These are phyloP conservation scores for Naganishia antarctica DNA, from an alignment of 768 basidiomycete species.

Conservation along the genomic window DNA sequence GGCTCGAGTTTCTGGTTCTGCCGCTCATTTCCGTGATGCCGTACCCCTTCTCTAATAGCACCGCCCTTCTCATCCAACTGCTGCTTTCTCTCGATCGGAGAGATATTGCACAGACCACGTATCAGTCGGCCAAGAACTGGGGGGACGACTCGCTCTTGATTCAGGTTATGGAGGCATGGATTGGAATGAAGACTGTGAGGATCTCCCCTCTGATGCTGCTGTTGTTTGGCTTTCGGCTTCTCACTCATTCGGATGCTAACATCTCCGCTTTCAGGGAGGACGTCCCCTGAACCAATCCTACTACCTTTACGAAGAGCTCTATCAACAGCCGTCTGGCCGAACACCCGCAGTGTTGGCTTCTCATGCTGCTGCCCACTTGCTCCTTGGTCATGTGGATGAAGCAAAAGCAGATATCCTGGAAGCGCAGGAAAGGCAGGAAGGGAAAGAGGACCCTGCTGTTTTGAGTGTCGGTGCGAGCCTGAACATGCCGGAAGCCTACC, in stretches of 20 bases:
- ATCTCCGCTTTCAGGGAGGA: conserved; percentile 34
- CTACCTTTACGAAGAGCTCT: conserved; percentile 50
- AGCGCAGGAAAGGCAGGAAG: conserved; percentile 36
- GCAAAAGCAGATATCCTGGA: conserved; percentile 48
- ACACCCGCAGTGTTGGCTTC: conserved; percentile 46
- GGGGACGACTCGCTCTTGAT: conserved; percentile 85
- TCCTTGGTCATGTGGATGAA: conserved; percentile 48
- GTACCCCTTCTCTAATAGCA: conserved; percentile 52
- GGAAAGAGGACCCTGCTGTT: conserved; percentile 37
- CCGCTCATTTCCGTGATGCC: not conserved
- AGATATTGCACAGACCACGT: conserved; percentile 79
- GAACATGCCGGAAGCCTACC: conserved; percentile 36
- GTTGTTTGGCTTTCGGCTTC: not conserved
- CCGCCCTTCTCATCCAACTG: conserved; percentile 75
- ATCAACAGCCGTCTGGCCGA: conserved; percentile 45
- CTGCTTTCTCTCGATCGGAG: conserved; percentile 84
- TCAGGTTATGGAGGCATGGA: conserved; percentile 77
- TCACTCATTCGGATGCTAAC: not conserved
- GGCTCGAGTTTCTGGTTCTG: not conserved
- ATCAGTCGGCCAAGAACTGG: conserved; percentile 74
- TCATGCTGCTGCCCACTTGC: conserved; percentile 48
- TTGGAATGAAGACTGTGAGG: conserved; percentile 48
- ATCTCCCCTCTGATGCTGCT: not conserved
- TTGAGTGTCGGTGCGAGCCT: conserved; percentile 40
- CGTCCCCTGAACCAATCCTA: conserved; percentile 48